Evolutionary conservation across 2,329 filamentous ascomycete genomes (phyloP), one percentile per base, ranked within the genome.

Genomic region (Alternaria tenuissima): DNA sequence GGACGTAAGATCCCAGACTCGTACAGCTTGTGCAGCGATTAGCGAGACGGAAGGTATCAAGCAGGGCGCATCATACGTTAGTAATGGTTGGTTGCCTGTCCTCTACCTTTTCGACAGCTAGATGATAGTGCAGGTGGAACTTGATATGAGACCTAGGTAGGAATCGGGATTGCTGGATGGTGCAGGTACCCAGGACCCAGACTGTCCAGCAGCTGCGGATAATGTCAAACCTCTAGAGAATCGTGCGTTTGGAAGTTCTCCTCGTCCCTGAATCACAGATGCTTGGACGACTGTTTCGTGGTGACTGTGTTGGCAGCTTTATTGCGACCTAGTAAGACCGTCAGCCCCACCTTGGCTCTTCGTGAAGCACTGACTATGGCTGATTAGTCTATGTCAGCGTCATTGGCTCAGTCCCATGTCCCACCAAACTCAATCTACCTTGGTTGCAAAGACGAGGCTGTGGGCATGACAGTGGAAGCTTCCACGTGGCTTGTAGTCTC

Each of bases 321-420:
- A 20, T 51, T 18, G 32, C 41, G 41, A 36, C 28, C 16, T 18
- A 49, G 53, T 7, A 49, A 30, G 47, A 47, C 48, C 39, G 52
- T 26, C 47, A 49, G 56, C 60, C 60, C 60, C 56, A 24, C 60
- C 32, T 51, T 26, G 46, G 49, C 22, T 39, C 36, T 46, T 36
- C 44, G 39, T 24, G 38, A 44, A 24, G 36, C 55, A 49, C 34
- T 34, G 28, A 55, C 46, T 53, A 53, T 20, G 39, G 46, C 39
- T 32, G 30, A 49, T 24, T 38, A 42, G 58, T 38, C 51, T 52
- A 54, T 58, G 43, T 59, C 59, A 52, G 55, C 58, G 43, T 41
- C 22, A 41, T 43, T 28, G 26, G 16, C 58, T 20, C 46, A 34
- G 26, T 42, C n/a, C 18, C 39, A 30, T 20, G 38, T 53, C 30